Percentiles rank a stretch among this genome's conserved stretches.
These are phyloP conservation scores for Starmera caribaea DNA, from an alignment of 805 yeast species.

Conservation along the genomic window DNA sequence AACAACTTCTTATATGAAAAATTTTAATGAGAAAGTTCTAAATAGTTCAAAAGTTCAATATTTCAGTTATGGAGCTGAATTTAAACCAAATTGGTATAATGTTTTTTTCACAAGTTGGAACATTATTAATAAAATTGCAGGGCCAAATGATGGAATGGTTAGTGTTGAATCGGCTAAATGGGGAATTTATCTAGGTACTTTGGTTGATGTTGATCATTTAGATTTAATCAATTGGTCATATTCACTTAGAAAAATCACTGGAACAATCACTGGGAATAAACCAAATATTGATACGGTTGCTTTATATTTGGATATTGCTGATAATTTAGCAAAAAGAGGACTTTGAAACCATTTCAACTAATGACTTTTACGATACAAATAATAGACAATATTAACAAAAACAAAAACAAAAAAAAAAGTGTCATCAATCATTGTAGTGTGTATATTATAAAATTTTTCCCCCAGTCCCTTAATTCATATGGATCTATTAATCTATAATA, in stretches of 20 bases:
- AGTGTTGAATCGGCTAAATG: slow-evolving; percentile 70
- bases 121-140: slow-evolving; percentile 36
- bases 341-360: slow-evolving; percentile 19
- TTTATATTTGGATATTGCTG: slow-evolving; percentile 58
- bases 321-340: slow-evolving; percentile 49
- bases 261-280: slow-evolving; percentile 7
- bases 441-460: too few species aligned
- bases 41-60: slow-evolving; percentile 59
- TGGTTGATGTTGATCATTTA: slow-evolving; percentile 72
- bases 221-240: slow-evolving; percentile 83
- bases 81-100: slow-evolving; percentile 51
- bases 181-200: slow-evolving; percentile 77
- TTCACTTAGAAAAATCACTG: slow-evolving; percentile 26
- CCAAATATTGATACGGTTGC: slow-evolving; percentile 53
- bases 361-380: not conserved
- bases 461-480: too few species aligned
- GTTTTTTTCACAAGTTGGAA: slow-evolving; percentile 58
- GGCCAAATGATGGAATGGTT: slow-evolving; percentile 81
- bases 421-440: not conserved
- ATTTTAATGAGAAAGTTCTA: slow-evolving; percentile 42
- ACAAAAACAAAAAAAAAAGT: too few species aligned
- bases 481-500: not conserved
- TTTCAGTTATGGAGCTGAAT: slow-evolving; percentile 76
- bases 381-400: not conserved
- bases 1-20: slow-evolving; percentile 41